phyloP scores from a whole-genome alignment of 257 asterid genomes.

The Ilex aquifolium region DNA sequence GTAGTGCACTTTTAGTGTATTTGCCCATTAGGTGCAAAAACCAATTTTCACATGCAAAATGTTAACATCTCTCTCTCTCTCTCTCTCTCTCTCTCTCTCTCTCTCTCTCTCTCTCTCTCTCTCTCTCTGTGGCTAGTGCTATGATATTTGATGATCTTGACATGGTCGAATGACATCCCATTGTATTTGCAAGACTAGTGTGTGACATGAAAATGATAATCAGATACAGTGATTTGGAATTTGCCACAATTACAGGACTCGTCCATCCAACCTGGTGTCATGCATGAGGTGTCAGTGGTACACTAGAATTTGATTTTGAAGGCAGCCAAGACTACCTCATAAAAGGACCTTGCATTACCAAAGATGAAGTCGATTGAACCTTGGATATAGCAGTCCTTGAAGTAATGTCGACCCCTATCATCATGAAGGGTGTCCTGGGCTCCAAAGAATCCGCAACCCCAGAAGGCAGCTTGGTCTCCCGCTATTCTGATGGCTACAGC shows the following conservation, averaged over 20 bases:
- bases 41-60: neutral
- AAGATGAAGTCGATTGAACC: conserved; percentile 94
- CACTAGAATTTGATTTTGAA: no score
- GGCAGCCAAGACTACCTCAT: conserved; percentile 44
- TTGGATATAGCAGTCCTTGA: conserved; percentile 84
- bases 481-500: conserved; percentile 81
- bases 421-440: conserved; percentile 94
- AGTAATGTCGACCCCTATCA: conserved; percentile 88
- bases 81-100: neutral
- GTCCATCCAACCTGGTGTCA: no score
- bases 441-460: conserved; percentile 97
- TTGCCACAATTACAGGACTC: no score
- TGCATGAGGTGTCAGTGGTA: no score
- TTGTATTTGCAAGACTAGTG: no score
- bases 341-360: conserved; percentile 79
- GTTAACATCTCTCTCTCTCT: neutral
- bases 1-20: neutral
- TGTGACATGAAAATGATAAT: no score
- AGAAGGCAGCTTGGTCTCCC: conserved; percentile 76
- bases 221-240: no score
- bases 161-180: no score
- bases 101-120: neutral
- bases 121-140: no score
- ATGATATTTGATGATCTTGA: no score
- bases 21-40: neutral